Evolutionary conservation across 1,139 yeast species (phyloP), one percentile per base, ranked within the genome.

Genomic region (Candida tropicalis): DNA sequence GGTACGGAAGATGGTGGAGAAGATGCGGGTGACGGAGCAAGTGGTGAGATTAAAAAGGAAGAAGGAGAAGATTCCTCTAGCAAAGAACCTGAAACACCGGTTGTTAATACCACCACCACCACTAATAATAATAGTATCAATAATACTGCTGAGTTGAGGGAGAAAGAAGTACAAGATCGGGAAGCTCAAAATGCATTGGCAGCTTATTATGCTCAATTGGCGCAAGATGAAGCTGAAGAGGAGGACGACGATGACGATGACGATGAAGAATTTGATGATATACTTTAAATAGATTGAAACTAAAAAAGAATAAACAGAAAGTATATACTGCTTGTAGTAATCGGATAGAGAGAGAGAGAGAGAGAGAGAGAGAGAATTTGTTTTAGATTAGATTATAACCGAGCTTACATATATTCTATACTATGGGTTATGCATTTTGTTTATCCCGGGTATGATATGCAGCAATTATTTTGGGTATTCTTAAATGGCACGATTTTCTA

Each of bases 151-250:
- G 23, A 31, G 3, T 31, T 31, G 22, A 31, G 17, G n/a, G 34
- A 31, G 24, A 31, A 31, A 6, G 75, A 73, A 33, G 64, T 73
- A 47, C 74, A 74, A 50, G 84, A 81, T 46, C 76, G 73, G 52
- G 88, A 82, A 56, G 87, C 84, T 12, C 86, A 84, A 57, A 88
- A 84, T 55, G 90, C 88, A 2, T 73, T 87, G 65, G 87, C 90
- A 1, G 88, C 88, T 0, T 87, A 84, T 60, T 87, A 86, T 60
- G 88, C 86, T 5, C 82, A 82, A 53, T 73, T 84, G 60, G 87
- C 83, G 17, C 79, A 79, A 48, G 69, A 79, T 49, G 86, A 83
- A 57, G 82, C 75, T 3, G 77, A 74, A 45, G 86, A 80, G 40
- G 86, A 68, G 27, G 85, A 79, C 1, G 85, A 77, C 7, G 85